A percentile compares a stretch with the other conserved stretches of the same genome.
These are phyloP conservation scores for Dendrobium chrysotoxum DNA, from an alignment of 106 monocot species.

Conservation along the genomic window DNA sequence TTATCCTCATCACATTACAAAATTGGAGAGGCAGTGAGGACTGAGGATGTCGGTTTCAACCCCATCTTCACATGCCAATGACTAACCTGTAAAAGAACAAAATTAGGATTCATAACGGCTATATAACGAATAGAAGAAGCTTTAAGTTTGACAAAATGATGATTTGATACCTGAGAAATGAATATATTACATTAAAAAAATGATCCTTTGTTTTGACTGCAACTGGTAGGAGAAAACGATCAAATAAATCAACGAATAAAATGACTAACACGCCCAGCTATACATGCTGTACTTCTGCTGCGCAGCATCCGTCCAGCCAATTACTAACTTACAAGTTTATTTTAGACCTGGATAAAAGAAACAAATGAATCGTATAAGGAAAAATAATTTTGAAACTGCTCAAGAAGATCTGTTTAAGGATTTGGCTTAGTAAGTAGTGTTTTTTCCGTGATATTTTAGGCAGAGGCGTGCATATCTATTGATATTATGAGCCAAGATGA, in stretches of 20 bases:
- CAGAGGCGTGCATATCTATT: background rate
- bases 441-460: background rate
- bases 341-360: background rate
- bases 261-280: background rate
- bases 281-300: background rate
- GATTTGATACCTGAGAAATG: slow-evolving; percentile 4
- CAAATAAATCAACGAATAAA: slow-evolving; percentile 8
- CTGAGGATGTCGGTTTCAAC: background rate
- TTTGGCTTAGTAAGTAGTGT: too few species aligned
- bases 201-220: background rate
- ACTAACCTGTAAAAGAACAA: background rate
- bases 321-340: background rate
- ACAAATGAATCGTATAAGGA: background rate
- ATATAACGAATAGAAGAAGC: background rate
- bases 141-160: background rate
- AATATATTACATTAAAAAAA: background rate
- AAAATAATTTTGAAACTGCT: background rate
- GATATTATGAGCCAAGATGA: background rate
- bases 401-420: background rate
- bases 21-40: slow-evolving; percentile 7
- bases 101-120: background rate
- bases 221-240: background rate
- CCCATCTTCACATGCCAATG: slow-evolving; percentile 1
- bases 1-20: background rate
- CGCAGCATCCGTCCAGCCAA: background rate